Conservation (phyloP, 208 protist genomes). For the Phytomonas serpens region DNA sequence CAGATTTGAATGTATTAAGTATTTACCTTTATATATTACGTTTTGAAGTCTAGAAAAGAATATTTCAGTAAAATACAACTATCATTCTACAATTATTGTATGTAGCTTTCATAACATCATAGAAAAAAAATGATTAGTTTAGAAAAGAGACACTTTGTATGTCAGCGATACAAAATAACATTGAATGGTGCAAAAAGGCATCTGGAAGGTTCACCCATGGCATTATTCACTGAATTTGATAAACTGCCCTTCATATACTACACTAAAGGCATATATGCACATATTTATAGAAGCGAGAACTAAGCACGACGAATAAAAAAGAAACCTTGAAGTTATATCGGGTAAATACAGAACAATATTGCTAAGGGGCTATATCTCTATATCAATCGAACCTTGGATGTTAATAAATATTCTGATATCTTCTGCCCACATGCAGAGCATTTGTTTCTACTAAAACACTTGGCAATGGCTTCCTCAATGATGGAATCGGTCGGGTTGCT, state of each 20-base stretch:
- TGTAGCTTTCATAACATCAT: background rate
- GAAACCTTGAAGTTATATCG: background rate
- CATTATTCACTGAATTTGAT: background rate
- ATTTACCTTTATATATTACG: constrained; percentile 7
- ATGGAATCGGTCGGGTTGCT: no score
- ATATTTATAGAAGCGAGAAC: constrained; percentile 8
- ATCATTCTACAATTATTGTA: background rate
- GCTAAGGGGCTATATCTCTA: background rate
- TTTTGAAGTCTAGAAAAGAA: constrained; percentile 8
- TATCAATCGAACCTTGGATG: constrained; percentile 1
- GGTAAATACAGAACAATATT: background rate
- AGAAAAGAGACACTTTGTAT: background rate
- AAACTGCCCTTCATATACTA: background rate
- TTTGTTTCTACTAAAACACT: constrained; percentile 8
- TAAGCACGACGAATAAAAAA: background rate
- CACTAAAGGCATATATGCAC: constrained; percentile 3
- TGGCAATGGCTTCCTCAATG: background rate
- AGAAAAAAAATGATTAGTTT: background rate
- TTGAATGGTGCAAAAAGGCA: background rate
- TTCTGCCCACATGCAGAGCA: constrained; percentile 2
- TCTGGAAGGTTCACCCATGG: background rate
- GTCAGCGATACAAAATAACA: background rate
- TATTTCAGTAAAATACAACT: background rate
- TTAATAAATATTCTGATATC: constrained; percentile 3
- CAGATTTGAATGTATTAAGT: constrained; percentile 12